Evolutionary conservation across 768 basidiomycete species (phyloP), one percentile per base, ranked within the genome.

Genomic region (Pisolithus marmoratus): DNA sequence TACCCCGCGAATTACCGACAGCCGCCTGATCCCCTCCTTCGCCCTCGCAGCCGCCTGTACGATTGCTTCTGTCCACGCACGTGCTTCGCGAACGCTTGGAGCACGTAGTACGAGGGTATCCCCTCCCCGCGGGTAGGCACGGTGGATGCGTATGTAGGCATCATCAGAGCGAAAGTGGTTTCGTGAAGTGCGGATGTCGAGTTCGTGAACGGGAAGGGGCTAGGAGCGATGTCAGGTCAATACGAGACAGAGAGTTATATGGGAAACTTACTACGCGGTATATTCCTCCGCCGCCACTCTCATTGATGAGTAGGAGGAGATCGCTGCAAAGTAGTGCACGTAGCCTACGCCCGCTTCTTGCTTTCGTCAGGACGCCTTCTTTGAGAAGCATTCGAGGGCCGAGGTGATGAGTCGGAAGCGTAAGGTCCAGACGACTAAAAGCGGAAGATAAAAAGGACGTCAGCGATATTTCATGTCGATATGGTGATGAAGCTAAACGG

Each of bases 341-440:
- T 15, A 34, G 34, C 34, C 15, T 34, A 34, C 34, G 34, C 34
- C 34, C 34, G 34, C 34, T 34, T 71, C 90, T 94, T 1, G 87
- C 77, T 65, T 98, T 98, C 58, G 74, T 70, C 11, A 97, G 64
- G 2, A 74, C 54, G 0, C 94, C 93, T 62, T 97, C 88, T 55
- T 83, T 89, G 29, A 96, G 54, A 8, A 99, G 75, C 59, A 74
- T 78, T 17, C 95, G 77, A 19, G 78, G 70, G 1, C 94, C 95
- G 74, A 94, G 83, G 53, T 84, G 76, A 0, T 89, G 81, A 6
- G 95, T 97, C 0, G 90, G 87, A 1, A 87, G 90, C 0, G 91
- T 94, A n/a, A 97, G 71, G 64, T 97, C 93, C 20, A 96, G 80
- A 17, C 87, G 84, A 5, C 85, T 85, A 50, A 20, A 2, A 44